phyloP scores from a whole-genome alignment of 441 rosid genomes.

The Syzygium syzygioides region DNA sequence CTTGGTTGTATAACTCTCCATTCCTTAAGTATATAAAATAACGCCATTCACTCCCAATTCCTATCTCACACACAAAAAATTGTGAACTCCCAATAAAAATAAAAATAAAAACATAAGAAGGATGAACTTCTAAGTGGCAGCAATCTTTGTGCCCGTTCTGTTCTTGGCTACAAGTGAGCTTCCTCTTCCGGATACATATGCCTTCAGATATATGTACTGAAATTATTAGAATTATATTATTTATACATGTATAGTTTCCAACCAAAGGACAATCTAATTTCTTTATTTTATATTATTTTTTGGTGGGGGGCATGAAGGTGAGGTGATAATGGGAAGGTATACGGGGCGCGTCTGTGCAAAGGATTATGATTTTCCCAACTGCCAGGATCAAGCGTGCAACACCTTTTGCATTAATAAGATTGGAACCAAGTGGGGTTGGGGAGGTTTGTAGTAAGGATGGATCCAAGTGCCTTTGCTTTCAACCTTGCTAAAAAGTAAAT shows the following conservation, averaged over 20 bases:
- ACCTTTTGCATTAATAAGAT: neutral
- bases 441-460: neutral
- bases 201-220: neutral
- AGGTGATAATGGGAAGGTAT: neutral
- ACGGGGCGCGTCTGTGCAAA: accelerated
- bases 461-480: neutral
- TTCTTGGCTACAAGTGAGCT: neutral
- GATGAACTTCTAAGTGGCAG: neutral
- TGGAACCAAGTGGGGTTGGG: neutral
- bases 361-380: neutral
- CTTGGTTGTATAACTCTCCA: neutral
- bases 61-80: neutral
- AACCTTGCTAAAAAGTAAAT: neutral
- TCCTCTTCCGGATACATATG: neutral
- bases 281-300: neutral
- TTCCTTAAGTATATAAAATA: neutral
- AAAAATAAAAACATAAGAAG: neutral
- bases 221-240: neutral
- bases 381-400: neutral
- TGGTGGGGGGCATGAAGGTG: neutral
- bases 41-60: neutral
- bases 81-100: neutral
- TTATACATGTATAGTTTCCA: neutral
- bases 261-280: neutral
- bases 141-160: neutral